Evolutionary conservation across 1,139 yeast species (phyloP), one percentile per base, ranked within the genome.

Genomic region (Suhomyces choctaworum): DNA sequence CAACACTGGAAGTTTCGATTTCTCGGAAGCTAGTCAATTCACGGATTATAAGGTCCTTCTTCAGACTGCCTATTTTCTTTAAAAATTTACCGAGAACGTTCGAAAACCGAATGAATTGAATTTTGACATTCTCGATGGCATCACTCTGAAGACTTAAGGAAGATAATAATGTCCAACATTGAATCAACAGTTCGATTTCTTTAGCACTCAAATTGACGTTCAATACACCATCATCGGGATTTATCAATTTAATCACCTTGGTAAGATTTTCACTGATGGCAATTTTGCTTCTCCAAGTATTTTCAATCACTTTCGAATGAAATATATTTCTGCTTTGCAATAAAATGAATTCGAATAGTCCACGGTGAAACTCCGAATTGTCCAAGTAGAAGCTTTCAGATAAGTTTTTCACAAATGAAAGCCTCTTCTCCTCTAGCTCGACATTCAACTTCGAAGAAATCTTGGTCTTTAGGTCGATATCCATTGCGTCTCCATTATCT

Each of bases 81-180:
- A 53, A 50, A 7, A 48, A 25, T 7, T 37, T 42, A 9, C 51
- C 34, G 11, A 64, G 43, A 14, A 41, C 41, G 14, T 52, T 52
- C 1, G 69, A 58, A 27, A 57, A 53, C 34, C 71, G 54, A 9
- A 68, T 58, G 29, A 64, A 42, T 34, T 78, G 80, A 15, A 82
- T 58, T 40, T 82, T 72, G 2, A 83, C 87, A 45, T 72, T 75
- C 48, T 85, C 94, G 37, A 82, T 75, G 29, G 75, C 73, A 28
- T 70, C 71, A 24, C 63, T 64, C 5, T 50, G 50, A 11, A 74
- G 62, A 48, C 79, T 73, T 5, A 50, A 38, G 3, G 46, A 36
- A 5, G 43, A 31, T n/a, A 67, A 45, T 24, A 46, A 44, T 1
- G 36, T 24, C 68, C 70, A 65, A 22, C 51, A 44, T 3, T 42